Conservation (phyloP, 169 alveolate genomes). For the Miamiensis avidus region DNA sequence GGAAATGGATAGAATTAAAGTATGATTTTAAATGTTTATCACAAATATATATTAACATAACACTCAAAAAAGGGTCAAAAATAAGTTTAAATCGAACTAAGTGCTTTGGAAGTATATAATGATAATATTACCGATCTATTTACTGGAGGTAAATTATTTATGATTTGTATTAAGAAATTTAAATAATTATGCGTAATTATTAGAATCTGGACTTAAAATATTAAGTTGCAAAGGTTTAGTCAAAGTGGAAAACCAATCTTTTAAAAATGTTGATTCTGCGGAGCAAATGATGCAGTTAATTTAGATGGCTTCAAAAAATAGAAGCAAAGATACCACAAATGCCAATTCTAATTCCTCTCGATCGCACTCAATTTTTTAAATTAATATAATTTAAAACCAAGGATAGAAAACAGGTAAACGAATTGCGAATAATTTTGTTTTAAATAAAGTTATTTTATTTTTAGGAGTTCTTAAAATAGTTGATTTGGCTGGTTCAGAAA, state of each 20-base stretch:
- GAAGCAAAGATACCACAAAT: background rate
- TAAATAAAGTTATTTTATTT: background rate
- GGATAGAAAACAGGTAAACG: background rate
- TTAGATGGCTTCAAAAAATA: background rate
- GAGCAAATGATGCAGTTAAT: background rate
- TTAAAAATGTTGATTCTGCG: background rate
- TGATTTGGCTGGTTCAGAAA: background rate
- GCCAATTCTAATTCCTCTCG: background rate
- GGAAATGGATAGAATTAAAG: background rate
- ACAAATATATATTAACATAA: no score
- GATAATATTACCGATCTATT: background rate
- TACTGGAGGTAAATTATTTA: background rate
- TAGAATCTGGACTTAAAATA: background rate
- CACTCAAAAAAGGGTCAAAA: no score
- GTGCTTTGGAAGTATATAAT: background rate
- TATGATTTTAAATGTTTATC: background rate
- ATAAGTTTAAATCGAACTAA: no score
- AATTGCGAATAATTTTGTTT: no score
- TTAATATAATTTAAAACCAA: no score
- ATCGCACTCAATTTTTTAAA: background rate
- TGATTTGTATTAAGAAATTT: no score
- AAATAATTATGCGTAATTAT: no score
- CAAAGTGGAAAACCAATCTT: background rate
- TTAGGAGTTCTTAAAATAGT: background rate
- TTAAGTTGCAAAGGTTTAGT: background rate